A percentile compares a stretch with the other conserved stretches of the same genome.
Evolutionary conservation across 23 red algal genomes (phyloP).

Genomic region (Cyanidioschyzon merolae): DNA sequence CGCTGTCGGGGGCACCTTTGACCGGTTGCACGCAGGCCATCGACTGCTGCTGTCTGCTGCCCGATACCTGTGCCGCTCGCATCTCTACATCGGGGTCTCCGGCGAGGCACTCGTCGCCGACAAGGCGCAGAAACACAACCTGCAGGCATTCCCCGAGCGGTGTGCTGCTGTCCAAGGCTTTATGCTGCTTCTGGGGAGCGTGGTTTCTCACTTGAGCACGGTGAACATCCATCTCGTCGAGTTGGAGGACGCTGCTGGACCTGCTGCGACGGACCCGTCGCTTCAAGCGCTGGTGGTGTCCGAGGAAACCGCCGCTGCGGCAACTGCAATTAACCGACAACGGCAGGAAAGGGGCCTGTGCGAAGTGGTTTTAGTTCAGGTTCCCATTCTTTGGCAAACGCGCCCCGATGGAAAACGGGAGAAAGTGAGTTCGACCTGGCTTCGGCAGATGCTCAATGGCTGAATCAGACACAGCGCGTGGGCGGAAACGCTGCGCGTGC

Average conservation of each 20-base stretch:
- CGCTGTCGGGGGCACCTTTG: constrained; percentile 94
- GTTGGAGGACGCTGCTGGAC: constrained; percentile 47
- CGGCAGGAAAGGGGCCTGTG: constrained; percentile 27
- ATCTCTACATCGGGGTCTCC: constrained; percentile 61
- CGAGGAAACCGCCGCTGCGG: constrained; percentile 47
- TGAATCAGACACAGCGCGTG: too few relatives aligned
- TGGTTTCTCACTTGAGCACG: background rate
- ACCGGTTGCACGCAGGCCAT: constrained; percentile 89
- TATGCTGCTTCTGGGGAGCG: constrained; percentile 30
- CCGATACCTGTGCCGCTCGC: constrained; percentile 24
- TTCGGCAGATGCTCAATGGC: constrained; percentile 45
- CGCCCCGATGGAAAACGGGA: constrained; percentile 12
- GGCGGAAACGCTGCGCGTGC: too few relatives aligned
- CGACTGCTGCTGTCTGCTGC: constrained; percentile 76
- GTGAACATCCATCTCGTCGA: constrained; percentile 26
- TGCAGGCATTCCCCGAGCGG: constrained; percentile 35
- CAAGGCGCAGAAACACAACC: constrained; percentile 38
- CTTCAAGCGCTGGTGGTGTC: constrained; percentile 71
- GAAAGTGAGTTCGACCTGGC: constrained; percentile 61
- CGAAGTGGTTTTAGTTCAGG: constrained; percentile 44
- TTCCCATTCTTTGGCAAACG: constrained; percentile 34
- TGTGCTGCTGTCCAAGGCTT: constrained; percentile 33
- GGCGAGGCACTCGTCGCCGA: constrained; percentile 27
- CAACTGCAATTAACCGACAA: constrained; percentile 22
- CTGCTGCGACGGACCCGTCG: constrained; percentile 27